Base-by-base conservation (phyloP, 768 basidiomycete species). In the Lactarius pseudohatsudake region DNA sequence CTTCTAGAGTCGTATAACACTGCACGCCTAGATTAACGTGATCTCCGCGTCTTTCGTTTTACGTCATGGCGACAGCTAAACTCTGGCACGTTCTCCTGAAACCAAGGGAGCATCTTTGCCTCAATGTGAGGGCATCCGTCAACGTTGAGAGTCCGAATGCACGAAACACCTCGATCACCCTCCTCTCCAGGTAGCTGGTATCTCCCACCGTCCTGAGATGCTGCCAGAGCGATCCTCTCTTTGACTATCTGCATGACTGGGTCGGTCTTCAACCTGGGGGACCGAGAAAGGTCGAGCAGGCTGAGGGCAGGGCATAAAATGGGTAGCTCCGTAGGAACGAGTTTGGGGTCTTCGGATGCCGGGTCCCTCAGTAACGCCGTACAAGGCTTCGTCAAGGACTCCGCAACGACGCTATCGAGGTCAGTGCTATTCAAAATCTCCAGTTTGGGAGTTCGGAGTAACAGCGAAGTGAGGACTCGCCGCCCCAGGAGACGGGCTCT, bases 221-320 rank as follows among this genome's bases (percentile, higher is more conserved):
- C 26, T 13, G 65, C 36, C 38, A 71, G 45, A 10, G 30, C 54
- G 30, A 62, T 43, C 36, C 64, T 58, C 50, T 58, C 47, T 20
- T 66, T 70, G 38, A 69, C 68, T 40, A 70, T 61, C 20, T 68
- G 64, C 55, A 71, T 57, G 26, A 71, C 34, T 11, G 70, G 65
- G 20, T 68, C 62, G 3, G 68, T 64, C 55, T 41, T 64, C 18
- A 69, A 32, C n/a, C 26, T 54, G 11, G 56, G 18, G 26, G 60
- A 69, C 13, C 54, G 47, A 7, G 70, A 71, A 34, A 71, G 59
- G 30, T 71, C 53, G 9, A 71, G 30, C 18, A 61, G 47, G 13
- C 20, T 43, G 38, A 71, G 62, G 1, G 68, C 59, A 22, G 70
- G 70, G 41, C 70, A 71, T 20, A 60, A 10, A 55, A 70, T 58